Conservation (phyloP, 495 filamentous ascomycete species). For the Xanthoparmelia taractica region DNA sequence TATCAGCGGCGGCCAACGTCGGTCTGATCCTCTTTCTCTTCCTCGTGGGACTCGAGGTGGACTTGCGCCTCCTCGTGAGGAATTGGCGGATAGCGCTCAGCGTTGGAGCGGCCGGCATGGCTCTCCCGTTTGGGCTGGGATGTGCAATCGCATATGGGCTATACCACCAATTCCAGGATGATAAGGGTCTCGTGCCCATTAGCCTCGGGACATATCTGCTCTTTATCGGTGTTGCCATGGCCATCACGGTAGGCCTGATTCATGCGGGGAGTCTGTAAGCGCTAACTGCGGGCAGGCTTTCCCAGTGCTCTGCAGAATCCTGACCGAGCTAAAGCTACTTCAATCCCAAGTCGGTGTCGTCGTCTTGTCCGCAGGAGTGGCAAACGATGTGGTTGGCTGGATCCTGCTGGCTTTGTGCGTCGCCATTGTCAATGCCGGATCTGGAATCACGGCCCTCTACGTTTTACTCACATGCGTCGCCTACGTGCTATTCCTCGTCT, state of each 20-base stretch:
- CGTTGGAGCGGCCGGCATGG: conserved; percentile 81
- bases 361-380: conserved; percentile 86
- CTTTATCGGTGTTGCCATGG: conserved; percentile 90
- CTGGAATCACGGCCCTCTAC: conserved; percentile 78
- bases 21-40: conserved; percentile 90
- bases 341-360: conserved; percentile 80
- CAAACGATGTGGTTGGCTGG: conserved; percentile 95
- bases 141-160: conserved; percentile 79
- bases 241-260: conserved; percentile 58
- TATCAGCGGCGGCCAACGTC: conserved; percentile 80
- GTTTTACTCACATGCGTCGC: conserved; percentile 70
- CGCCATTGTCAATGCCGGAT: conserved; percentile 81
- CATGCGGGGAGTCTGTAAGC: neutral
- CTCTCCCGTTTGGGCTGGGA: conserved; percentile 62
- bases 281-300: conserved; percentile 53
- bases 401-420: conserved; percentile 90
- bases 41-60: conserved; percentile 85
- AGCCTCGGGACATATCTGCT: conserved; percentile 77
- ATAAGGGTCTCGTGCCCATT: conserved; percentile 54
- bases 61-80: conserved; percentile 70
- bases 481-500: conserved; percentile 71
- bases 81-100: conserved; percentile 82
- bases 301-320: conserved; percentile 87
- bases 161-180: conserved; percentile 67
- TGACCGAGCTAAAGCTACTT: conserved; percentile 87